Base-by-base conservation (phyloP, 2,329 filamentous ascomycete species). In the Penicillium sclerotiorum region DNA sequence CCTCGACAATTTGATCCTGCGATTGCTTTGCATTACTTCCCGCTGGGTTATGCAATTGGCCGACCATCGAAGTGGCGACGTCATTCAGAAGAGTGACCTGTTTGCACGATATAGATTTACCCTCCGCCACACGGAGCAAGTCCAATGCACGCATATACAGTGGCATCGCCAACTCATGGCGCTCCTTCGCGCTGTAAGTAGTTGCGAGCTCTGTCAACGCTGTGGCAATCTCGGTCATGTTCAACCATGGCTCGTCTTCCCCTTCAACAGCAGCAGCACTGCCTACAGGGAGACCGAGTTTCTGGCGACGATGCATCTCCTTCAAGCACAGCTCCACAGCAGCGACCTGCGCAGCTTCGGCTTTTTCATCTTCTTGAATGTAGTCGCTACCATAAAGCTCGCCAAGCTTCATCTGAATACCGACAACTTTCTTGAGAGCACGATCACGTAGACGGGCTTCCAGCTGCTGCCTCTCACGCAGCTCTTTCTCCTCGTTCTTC, bases 101-200 rank as follows among this genome's bases (percentile, higher is more conserved):
- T 67, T 95, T 91, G 67, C 92, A 96, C 23, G 77, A 81, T 20
- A 75, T 77, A 1, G 73, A 73, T 3, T 59, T 53, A 21, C 66
- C 65, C 41, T 75, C 70, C 5, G 68, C 68, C 20, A 59, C 57
- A 8, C 83, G 79, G 67, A 83, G 86, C 38, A 94, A 73, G 15
- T 85, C 80, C 27, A 96, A 77, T 5, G 92, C 90, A 64, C 95
- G 90, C 61, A 96, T 83, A 68, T 92, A 95, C 23, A 96, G 78
- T 3, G 92, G 91, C 18, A 92, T 82, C 5, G 92, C 88, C 2
- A 96, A 84, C 59, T 93, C 89, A 64, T 90, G 87, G 60, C 89
- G 84, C 37, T 86, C 82, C 60, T 83, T 84, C 41, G 81, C 79
- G 64, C 89, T 84, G 70, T 95, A 96, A 60, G 86, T 84, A 50